These are phyloP conservation scores for Escovopsis sp. DNA, from an alignment of 2,329 filamentous ascomycete species.

Conservation along the genomic window DNA sequence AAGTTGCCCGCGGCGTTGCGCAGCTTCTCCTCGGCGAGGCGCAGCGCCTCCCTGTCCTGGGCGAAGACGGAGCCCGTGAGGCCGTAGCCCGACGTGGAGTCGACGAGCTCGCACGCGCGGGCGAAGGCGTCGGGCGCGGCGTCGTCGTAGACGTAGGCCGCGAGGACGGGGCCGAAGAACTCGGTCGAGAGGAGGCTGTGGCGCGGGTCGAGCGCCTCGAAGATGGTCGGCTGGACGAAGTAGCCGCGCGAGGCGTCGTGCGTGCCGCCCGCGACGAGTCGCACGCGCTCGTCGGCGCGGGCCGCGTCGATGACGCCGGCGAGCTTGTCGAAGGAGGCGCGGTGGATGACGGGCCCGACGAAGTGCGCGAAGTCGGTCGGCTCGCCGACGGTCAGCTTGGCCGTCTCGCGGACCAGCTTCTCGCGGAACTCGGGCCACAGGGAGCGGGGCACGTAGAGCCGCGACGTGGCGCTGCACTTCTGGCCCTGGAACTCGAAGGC, in stretches of 20 bases:
- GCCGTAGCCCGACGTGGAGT: slow-evolving; percentile 60
- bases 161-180: slow-evolving; percentile 68
- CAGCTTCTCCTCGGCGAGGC: slow-evolving; percentile 55
- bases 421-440: slow-evolving; percentile 57
- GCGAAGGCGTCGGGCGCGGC: slow-evolving; percentile 39
- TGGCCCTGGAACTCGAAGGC: slow-evolving; percentile 87
- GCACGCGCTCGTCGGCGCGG: slow-evolving; percentile 58
- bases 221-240: slow-evolving; percentile 74
- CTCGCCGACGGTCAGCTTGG: slow-evolving; percentile 54
- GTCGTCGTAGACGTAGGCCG: slow-evolving; percentile 67
- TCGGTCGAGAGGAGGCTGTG: slow-evolving; percentile 65
- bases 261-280: slow-evolving; percentile 59
- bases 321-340: slow-evolving; percentile 68
- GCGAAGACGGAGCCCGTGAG: slow-evolving; percentile 68
- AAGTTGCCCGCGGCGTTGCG: slow-evolving; percentile 68
- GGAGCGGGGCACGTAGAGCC: slow-evolving; percentile 63
- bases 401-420: slow-evolving; percentile 51
- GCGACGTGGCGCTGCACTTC: slow-evolving; percentile 77
- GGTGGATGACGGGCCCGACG: slow-evolving; percentile 77
- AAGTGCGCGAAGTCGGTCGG: slow-evolving; percentile 62
- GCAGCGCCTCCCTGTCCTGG: slow-evolving; percentile 48
- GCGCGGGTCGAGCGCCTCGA: slow-evolving; percentile 55
- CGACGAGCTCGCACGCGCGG: slow-evolving; percentile 47
- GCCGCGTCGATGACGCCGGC: slow-evolving; percentile 62
- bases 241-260: slow-evolving; percentile 68